Base-by-base conservation (phyloP, 2,329 filamentous ascomycete genomes). In the Aspergillus brasiliensis region DNA sequence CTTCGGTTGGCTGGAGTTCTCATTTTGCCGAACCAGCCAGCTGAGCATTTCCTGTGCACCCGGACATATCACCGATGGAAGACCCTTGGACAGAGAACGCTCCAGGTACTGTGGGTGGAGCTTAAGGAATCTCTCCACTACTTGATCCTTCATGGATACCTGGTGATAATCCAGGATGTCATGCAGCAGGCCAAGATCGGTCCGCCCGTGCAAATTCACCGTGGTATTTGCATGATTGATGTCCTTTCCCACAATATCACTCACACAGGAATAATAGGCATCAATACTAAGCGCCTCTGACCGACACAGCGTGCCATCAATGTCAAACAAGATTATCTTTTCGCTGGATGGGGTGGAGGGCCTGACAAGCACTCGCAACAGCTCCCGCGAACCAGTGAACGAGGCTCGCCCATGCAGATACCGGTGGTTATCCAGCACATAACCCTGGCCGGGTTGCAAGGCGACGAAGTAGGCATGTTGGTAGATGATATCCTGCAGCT, bases 261-360 rank as follows among this genome's bases (percentile, higher is more conserved):
- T 63, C 23, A 63, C 7, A 31, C 62, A 63, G 10, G 62, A 57
- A 44, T 59, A 62, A 23, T 59, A 63, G 1, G 59, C 62, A 44
- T 63, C 62, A n/a, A 62, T 48, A 11, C 62, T 63, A 44, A 63
- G 47, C 17, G 59, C 59, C 21, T 63, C 59, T 5, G 62, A 63
- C 38, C 53, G 59, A 28, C 62, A 62, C 4, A 63, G 62, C 0
- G 59, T 63, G 15, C 62, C 62, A 21, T 63, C 62, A 11, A 63
- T 55, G 38, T 63, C 62, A 21, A 63, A 63, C 17, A 63, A 19
- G 8, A 63, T 55, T 13, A 57, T 56, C 8, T 55, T 51, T 3
- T 49, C 51, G 1, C 49, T 42, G 11, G 44, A 44, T 13, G 53
- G 48, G 8, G 53, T 23, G 8, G 53, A 54, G 11, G 57, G 27